A percentile compares a stretch with the other conserved stretches of the same genome.
Evolutionary conservation across 352 stramenopile genomes (phyloP).

Genomic region (Phytophthora sp.): DNA sequence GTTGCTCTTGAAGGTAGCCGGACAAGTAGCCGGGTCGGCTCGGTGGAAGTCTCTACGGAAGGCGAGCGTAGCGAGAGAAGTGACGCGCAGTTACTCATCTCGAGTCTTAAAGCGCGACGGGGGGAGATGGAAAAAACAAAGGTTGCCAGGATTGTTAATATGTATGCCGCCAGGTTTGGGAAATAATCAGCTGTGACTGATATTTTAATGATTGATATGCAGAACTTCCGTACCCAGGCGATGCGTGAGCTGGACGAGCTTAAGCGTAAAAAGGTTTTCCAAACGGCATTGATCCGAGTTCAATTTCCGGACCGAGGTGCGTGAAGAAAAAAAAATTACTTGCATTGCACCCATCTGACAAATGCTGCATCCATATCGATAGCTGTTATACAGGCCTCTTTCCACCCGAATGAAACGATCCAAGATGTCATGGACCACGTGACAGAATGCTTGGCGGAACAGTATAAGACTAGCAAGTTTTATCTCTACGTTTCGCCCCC

Average conservation of each 20-base stretch:
- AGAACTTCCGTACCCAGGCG: constrained; percentile 87
- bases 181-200: constrained; percentile 9
- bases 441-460: constrained; percentile 47
- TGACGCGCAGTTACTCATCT: constrained; percentile 75
- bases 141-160: constrained; percentile 36
- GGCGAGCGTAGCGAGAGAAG: constrained; percentile 44
- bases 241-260: constrained; percentile 90
- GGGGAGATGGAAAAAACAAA: constrained; percentile 82
- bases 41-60: constrained; percentile 23
- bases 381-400: constrained; percentile 84
- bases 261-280: constrained; percentile 84
- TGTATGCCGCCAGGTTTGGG: not conserved
- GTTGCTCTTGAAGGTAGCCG: constrained; percentile 44
- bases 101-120: constrained; percentile 74
- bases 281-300: constrained; percentile 76
- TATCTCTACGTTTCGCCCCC: constrained; percentile 85
- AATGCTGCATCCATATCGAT: constrained; percentile 4
- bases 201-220: constrained; percentile 10
- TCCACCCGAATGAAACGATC: constrained; percentile 84
- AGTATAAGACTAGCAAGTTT: constrained; percentile 44
- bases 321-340: constrained; percentile 1
- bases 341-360: constrained; percentile 2
- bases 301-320: constrained; percentile 87
- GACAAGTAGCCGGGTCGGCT: constrained; percentile 11
- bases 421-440: constrained; percentile 76